A percentile compares a stretch with the other conserved stretches of the same genome.
These are phyloP conservation scores for Penicillium cosmopolitanum DNA, from an alignment of 495 filamentous ascomycete species.

Conservation along the genomic window DNA sequence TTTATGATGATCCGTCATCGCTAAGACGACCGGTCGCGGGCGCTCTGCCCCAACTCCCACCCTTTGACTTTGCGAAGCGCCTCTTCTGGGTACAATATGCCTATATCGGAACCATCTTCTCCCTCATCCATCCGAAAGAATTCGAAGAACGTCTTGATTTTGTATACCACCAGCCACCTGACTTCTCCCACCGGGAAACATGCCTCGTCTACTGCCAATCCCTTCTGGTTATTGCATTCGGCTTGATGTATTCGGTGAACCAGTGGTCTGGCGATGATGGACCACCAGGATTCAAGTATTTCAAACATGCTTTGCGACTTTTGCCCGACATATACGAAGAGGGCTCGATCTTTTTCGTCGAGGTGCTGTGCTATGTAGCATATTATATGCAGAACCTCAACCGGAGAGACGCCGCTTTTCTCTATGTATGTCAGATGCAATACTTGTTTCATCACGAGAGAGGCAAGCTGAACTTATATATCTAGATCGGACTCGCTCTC, in stretches of 20 bases:
- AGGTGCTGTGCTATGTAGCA: conserved; percentile 54
- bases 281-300: conserved; percentile 55
- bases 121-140: conserved; percentile 44
- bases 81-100: conserved; percentile 53
- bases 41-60: conserved; percentile 42
- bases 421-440: conserved; percentile 38
- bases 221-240: conserved; percentile 53
- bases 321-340: conserved; percentile 55
- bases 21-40: conserved; percentile 32
- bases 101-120: conserved; percentile 58
- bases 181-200: conserved; percentile 38
- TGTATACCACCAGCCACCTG: conserved; percentile 41
- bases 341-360: conserved; percentile 53
- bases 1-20: conserved; percentile 43
- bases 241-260: conserved; percentile 56
- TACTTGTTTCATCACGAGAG: neutral
- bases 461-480: conserved; percentile 5
- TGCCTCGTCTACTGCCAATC: conserved; percentile 44
- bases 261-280: conserved; percentile 53
- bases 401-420: conserved; percentile 51
- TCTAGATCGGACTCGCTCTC: conserved; percentile 50
- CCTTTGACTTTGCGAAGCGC: conserved; percentile 47
- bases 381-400: conserved; percentile 59
- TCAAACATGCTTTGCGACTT: conserved; percentile 49
- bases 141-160: conserved; percentile 47